Conservation (phyloP, 2,329 filamentous ascomycete species). For the Microascus cirrosus region DNA sequence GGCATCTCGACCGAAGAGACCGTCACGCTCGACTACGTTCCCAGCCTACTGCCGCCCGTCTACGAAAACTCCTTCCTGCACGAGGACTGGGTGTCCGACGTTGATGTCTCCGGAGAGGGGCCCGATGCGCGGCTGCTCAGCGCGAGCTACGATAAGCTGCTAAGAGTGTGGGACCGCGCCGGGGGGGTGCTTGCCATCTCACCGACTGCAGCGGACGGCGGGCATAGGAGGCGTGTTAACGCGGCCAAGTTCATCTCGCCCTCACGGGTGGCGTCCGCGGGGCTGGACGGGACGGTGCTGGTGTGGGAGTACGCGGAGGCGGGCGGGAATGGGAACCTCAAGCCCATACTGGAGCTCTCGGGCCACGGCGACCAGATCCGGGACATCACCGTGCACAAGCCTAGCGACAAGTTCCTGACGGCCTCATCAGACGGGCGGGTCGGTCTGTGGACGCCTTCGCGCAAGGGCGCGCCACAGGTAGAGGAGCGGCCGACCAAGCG, state of each 20-base stretch:
- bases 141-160: constrained; percentile 82
- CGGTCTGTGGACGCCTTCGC: constrained; percentile 80
- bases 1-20: constrained; percentile 84
- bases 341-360: constrained; percentile 69
- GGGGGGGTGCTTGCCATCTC: constrained; percentile 78
- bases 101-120: constrained; percentile 66
- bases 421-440: constrained; percentile 74
- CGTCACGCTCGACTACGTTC: constrained; percentile 83
- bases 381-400: constrained; percentile 60
- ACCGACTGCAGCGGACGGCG: constrained; percentile 50
- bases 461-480: constrained; percentile 62
- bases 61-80: constrained; percentile 92
- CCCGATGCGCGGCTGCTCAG: constrained; percentile 68
- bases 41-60: constrained; percentile 77
- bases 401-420: constrained; percentile 69
- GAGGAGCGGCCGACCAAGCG: constrained; percentile 26
- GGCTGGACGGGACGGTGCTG: constrained; percentile 74
- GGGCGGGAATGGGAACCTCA: constrained; percentile 57
- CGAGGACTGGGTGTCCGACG: constrained; percentile 88
- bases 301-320: constrained; percentile 80
- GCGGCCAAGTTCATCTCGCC: constrained; percentile 73
- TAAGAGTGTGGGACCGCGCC: constrained; percentile 83
- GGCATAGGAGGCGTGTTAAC: constrained; percentile 69
- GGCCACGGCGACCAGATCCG: constrained; percentile 70
- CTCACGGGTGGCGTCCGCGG: constrained; percentile 61